Evolutionary conservation across 805 yeast species (phyloP), one percentile per base, ranked within the genome.

Genomic region (Lipomyces chichibuensis): DNA sequence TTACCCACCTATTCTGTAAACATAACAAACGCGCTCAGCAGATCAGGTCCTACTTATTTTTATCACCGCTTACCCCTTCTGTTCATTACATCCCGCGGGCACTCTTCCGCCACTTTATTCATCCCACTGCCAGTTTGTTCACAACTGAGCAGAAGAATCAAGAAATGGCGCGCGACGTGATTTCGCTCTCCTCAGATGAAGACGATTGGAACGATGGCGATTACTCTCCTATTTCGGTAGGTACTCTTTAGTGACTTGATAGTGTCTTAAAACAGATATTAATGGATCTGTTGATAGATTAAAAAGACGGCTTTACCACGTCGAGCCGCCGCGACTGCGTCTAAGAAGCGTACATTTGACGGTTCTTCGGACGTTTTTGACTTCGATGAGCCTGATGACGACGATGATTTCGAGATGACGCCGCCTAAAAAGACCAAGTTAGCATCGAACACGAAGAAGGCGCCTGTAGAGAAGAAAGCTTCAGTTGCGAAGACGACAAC

Each of bases 271-370:
- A 43, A 43, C 9, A 1, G 49, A 17, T 43, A 43, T n/a, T 43
- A 43, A 43, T 3, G 20, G 6, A n/a, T n/a, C 25, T n/a, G 23
- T 43, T 3, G 32, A 2, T 29, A 65, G 66, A 56, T 59, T 6
- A 67, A 62, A 56, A 62, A 64, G 54, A 52, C 66, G 0, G 20
- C 23, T 9, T 57, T 65, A 8, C 57, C 67, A 17, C 63, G 63
- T 8, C 61, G 69, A 20, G 68, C 68, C 13, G 70, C 67, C 9
- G 64, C 68, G 14, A 70, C 64, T 8, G 67, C 69, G 4, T 63
- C 71, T 27, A 43, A 59, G 8, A 69, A 69, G 55, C 71, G 71
- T 20, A 23, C 65, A 25, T 39, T 64, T 6, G 67, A 67, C 2
- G 66, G 57, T 49, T 67, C 71, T n/a, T 63, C 65, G 11, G 71